Evolutionary conservation across 2,329 filamentous ascomycete species (phyloP).

Genomic region (Alternaria incomplexa): DNA sequence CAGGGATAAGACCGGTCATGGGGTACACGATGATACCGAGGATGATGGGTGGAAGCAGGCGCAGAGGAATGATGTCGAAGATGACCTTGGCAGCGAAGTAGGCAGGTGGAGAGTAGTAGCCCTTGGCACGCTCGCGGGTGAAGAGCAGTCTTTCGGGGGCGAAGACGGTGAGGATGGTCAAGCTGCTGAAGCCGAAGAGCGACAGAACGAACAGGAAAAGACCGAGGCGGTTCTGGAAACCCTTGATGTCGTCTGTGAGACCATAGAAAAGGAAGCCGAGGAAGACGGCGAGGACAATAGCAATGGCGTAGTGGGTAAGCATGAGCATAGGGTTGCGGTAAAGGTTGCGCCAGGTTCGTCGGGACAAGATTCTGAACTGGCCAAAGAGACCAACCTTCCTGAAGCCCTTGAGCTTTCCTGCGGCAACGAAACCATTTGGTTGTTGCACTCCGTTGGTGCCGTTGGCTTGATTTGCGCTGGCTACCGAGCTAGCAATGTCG

Average conservation of each 20-base stretch:
- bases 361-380: constrained; percentile 89
- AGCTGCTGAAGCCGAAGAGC: constrained; percentile 93
- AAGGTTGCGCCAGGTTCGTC: constrained; percentile 93
- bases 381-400: constrained; percentile 77
- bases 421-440: constrained; percentile 60
- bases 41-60: constrained; percentile 90
- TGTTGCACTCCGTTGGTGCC: constrained; percentile 64
- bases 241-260: constrained; percentile 91
- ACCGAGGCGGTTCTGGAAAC: constrained; percentile 96
- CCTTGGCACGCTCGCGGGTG: constrained; percentile 91
- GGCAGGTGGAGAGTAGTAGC: constrained; percentile 91
- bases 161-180: constrained; percentile 93
- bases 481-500: constrained; percentile 76
- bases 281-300: constrained; percentile 90
- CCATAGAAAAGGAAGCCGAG: constrained; percentile 97
- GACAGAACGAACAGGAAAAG: constrained; percentile 98
- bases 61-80: constrained; percentile 96
- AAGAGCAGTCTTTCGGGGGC: constrained; percentile 89
- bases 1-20: constrained; percentile 91
- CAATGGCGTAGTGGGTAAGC: constrained; percentile 97
- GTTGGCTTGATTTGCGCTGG: constrained; percentile 70
- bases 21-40: constrained; percentile 97
- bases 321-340: constrained; percentile 98
- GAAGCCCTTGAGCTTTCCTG: constrained; percentile 76
- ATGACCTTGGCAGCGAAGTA: constrained; percentile 97